phyloP scores from a whole-genome alignment of 2,329 filamentous ascomycete genomes.

The Arthroderma uncinatum region DNA sequence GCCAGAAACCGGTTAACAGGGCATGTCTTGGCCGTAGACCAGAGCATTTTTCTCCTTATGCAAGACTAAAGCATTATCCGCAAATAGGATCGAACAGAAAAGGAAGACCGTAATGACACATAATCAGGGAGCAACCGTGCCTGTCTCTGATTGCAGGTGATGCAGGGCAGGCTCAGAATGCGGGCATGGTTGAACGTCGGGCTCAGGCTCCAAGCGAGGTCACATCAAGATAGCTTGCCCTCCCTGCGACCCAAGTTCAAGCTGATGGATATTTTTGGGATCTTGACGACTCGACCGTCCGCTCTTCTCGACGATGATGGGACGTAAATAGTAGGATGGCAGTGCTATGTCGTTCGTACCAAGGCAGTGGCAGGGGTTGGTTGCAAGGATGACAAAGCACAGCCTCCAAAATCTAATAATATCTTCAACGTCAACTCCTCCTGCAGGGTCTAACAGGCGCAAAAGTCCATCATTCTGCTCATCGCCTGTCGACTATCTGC shows the following conservation, averaged over 20 bases:
- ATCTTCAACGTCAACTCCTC: neutral
- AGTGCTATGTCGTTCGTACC: too few species aligned
- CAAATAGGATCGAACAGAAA: neutral
- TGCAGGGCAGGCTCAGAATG: neutral
- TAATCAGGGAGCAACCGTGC: neutral
- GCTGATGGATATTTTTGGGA: neutral
- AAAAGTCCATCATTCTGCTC: neutral
- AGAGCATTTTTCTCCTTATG: neutral
- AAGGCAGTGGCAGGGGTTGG: too few species aligned
- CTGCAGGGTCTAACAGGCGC: neutral
- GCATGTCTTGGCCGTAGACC: neutral
- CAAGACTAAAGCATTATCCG: neutral
- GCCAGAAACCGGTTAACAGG: neutral
- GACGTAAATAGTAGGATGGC: neutral
- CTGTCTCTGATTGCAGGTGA: neutral
- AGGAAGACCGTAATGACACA: neutral
- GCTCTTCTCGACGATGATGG: neutral
- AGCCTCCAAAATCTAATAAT: neutral
- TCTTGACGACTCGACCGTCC: neutral
- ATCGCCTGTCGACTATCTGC: neutral
- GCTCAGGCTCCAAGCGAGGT: neutral
- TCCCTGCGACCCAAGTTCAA: neutral
- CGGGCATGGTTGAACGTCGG: neutral
- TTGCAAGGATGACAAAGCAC: slow-evolving; percentile 1
- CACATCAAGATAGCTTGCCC: neutral